Conservation (phyloP, 768 basidiomycete genomes). For the Lactarius tabidus region DNA sequence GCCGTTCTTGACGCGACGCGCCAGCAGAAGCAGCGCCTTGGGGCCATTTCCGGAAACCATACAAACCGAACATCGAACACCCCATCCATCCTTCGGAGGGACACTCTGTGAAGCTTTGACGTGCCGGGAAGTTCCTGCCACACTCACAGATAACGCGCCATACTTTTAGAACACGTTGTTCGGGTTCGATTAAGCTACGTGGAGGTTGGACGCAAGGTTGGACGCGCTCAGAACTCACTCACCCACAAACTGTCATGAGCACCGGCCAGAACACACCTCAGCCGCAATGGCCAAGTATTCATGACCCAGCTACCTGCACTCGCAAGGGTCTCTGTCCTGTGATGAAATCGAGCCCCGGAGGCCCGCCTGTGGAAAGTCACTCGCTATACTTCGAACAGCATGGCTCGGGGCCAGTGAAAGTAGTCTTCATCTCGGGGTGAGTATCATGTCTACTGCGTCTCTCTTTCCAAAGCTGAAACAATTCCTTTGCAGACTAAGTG, state of each 20-base stretch:
- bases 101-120: no score
- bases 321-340: conserved; percentile 75
- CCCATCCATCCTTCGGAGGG: no score
- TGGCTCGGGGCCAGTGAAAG: conserved; percentile 58
- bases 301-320: conserved; percentile 56
- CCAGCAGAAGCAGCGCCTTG: no score
- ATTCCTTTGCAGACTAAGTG: conserved; percentile 46
- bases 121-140: no score
- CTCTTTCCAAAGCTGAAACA: not conserved
- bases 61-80: no score
- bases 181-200: no score
- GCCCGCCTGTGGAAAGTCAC: conserved; percentile 53
- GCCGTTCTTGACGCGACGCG: no score
- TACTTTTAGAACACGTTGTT: no score
- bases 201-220: no score
- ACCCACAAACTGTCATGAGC: not conserved
- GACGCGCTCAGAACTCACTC: no score
- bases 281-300: conserved; percentile 41
- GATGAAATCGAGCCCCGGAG: conserved; percentile 41
- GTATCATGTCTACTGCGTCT: not conserved
- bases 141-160: no score
- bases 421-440: conserved; percentile 76
- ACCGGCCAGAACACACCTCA: not conserved
- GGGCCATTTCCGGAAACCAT: no score
- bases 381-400: conserved; percentile 80